Conservation (phyloP, 1,284 basidiomycete species). For the Rhodotorula mucilaginosa region DNA sequence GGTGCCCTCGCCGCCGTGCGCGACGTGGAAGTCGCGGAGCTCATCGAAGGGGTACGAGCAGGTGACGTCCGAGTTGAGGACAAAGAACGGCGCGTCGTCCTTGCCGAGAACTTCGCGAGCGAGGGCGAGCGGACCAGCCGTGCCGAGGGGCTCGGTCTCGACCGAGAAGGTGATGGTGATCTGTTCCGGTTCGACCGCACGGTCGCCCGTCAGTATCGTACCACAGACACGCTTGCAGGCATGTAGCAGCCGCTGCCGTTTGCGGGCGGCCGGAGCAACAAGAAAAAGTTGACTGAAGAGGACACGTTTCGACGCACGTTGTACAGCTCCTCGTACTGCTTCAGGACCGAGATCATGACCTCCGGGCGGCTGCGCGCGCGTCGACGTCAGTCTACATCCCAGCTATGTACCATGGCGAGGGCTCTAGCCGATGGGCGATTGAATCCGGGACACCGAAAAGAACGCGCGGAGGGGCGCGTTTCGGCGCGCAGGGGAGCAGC, state of each 20-base stretch:
- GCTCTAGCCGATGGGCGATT: no score
- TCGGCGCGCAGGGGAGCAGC: not conserved
- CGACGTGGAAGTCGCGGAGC: conserved; percentile 57
- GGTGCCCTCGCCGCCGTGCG: conserved; percentile 56
- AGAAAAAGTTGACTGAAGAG: no score
- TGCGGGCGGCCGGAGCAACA: no score
- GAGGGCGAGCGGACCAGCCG: conserved; percentile 56
- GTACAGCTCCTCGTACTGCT: conserved; percentile 57
- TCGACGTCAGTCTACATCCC: not conserved
- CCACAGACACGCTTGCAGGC: not conserved
- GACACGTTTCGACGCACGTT: conserved; percentile 39
- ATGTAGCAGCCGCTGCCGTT: no score
- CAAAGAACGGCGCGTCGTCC: conserved; percentile 58
- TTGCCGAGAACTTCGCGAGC: conserved; percentile 56
- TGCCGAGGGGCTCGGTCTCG: conserved; percentile 58
- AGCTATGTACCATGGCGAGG: not conserved
- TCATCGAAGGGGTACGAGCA: conserved; percentile 57
- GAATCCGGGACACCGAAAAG: not conserved
- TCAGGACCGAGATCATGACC: conserved; percentile 57
- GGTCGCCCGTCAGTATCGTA: not conserved
- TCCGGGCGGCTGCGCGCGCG: conserved; percentile 36
- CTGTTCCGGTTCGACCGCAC: conserved; percentile 1
- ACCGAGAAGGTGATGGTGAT: conserved; percentile 58
- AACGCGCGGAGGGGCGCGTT: not conserved
- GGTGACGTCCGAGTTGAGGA: conserved; percentile 58